Base-by-base conservation (phyloP, 2,329 filamentous ascomycete genomes). In the Blastomyces percursus region DNA sequence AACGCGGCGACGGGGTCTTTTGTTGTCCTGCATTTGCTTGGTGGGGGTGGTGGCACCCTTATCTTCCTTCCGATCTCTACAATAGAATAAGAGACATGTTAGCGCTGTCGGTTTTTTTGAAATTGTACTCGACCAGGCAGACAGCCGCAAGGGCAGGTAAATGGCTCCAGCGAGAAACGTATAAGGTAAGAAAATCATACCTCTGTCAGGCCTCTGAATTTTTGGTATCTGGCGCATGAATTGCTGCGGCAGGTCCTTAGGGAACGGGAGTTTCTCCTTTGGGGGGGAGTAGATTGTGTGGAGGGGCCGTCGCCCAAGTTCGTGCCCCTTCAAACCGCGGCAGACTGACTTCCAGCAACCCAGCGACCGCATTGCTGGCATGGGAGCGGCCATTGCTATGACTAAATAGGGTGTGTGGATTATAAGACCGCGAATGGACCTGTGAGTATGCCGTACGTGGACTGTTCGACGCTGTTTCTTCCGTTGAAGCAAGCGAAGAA, bases 331-430 rank as follows among this genome's bases (percentile, higher is more conserved):
- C 56, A 81, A 76, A 71, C 83, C 81, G 66, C 86, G 80, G 69
- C 90, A 72, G 46, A 84, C 77, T 38, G 83, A 79, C 76, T 88
- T 89, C 73, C 89, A 84, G 76, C 85, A 87, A 80, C 84, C 84
- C 71, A 89, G 76, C 65, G 88, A 87, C 83, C 88, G 85, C 76
- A 80, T 73, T 56, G 80, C 76, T 62, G 83, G 77, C 71, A 81
- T 71, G 64, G 82, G 76, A 67, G 83, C 79, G 67, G 83, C 80
- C 81, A 90, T 91, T 27, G 40, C 57, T n/a, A 38, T 35, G 32
- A 27, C 51, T 54, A 50, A 56, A 16, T 44, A 63, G 51, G 57
- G 63, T 51, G 55, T 66, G 62, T 62, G 66, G 63, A 63, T 63
- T 64, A 46, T 19, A 59, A 46, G 48, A n/a, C 21, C 21, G 35